Base-by-base conservation (phyloP, 73 alveolate genomes). In the Stentor coeruleus region DNA sequence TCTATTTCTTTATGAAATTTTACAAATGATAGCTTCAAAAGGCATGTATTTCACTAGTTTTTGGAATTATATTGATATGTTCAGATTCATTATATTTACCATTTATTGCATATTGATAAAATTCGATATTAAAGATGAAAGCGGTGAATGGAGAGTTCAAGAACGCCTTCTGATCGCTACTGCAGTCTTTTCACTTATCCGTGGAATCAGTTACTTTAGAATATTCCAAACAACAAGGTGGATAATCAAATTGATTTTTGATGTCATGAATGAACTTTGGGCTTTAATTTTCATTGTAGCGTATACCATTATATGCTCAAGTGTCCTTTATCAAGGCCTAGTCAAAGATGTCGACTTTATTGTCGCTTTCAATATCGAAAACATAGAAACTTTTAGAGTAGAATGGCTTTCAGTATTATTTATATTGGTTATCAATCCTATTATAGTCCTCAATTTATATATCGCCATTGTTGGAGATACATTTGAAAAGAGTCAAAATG, bases 11-110 rank as follows among this genome's bases (percentile, higher is more conserved):
- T 66, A 20, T 2, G 79, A 66, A 31, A 20, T 66, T 20, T 26
- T 66, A 11, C 37, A 20, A 33, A 66, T 66, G 79, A 40, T 31
- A 28, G 79, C 37, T 15, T 66, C 79, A 33, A 40, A 40, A 26
- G 14, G 14, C 20, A 14, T 20, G 1, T 66, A 66, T 31, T 66
- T 66, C 39, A 66, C 39, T 0, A 20, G 14, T 66, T 20, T 66
- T 20, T 66, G 79, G 37, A 66, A 66, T 66, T 66, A 66, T 31
- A 40, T 66, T 66, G 79, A 66, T 31, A 28, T 20, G 79, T 66
- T 66, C 15, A 20, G 79, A 20, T 20, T 20, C 41, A 26, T 2
- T 0, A 26, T 33, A 31, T 31, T 66, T 33, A 20, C 37, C 11
- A 1, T 20, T 14, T 66, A 66, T 40, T 37, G 15, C 1, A 20